Evolutionary conservation across 306 rosid species (phyloP), one percentile per base, ranked within the genome.

Genomic region (Corylus heterophylla): DNA sequence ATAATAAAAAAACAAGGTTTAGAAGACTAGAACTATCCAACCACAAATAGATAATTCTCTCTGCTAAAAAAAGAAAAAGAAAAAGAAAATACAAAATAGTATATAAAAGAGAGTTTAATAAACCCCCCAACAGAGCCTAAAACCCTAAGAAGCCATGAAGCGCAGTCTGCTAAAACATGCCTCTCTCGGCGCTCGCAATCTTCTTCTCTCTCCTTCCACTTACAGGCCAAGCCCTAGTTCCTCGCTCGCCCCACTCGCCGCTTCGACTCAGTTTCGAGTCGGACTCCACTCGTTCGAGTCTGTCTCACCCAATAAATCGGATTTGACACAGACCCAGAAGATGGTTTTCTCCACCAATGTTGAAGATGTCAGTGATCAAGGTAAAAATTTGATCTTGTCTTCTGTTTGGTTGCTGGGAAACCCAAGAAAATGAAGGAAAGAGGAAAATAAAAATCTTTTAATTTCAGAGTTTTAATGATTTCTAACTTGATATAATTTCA

Each of bases 161-260:
- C 12, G 71, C 37, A 17, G 35, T 75, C 61, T 87, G 14, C 39
- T 89, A 2, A 89, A 86, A 85, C 88, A 49, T 47, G 44, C 80
- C n/a, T 81, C 63, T 80, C 80, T 80, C 73, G 72, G 70, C 55
- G 74, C 86, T 71, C 89, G 90, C 54, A 69, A 55, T 81, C 73
- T 81, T 79, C 84, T 79, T 49, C 79, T 69, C 47, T 69, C 86
- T 76, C 76, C 58, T 73, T 44, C 27, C 50, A 49, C 31, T 8
- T 48, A 18, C 63, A 79, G 44, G 2, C 74, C 75, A 16, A 69
- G 31, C 8, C 77, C 77, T 35, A 4, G 14, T 45, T 5, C 74
- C 71, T 54, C 86, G 14, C 75, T 62, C 54, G n/a, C 76, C 79
- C 76, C 82, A 18, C 71, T 77, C 47, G 79, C 83, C 4, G 51